These are phyloP conservation scores for Phylloporus scabripes DNA, from an alignment of 768 basidiomycete species.

Conservation along the genomic window DNA sequence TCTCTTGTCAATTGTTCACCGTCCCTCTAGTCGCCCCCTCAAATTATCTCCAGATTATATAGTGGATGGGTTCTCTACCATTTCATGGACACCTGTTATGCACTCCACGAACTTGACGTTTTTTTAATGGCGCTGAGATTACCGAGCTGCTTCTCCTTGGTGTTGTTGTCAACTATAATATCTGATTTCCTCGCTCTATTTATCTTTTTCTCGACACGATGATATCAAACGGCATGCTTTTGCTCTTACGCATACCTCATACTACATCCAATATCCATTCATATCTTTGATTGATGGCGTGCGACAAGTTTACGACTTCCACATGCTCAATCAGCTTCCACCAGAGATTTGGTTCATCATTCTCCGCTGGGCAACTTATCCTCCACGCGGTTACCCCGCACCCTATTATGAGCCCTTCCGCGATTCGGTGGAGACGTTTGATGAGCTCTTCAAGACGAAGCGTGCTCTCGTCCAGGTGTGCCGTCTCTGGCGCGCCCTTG, in stretches of 20 bases:
- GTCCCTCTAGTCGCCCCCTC: conserved; percentile 65
- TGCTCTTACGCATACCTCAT: conserved; percentile 8
- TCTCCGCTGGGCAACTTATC: conserved; percentile 39
- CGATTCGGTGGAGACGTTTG: conserved; percentile 24
- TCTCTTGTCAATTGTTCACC: conserved; percentile 5
- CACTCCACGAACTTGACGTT: conserved; percentile 30
- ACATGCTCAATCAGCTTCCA: conserved; percentile 31
- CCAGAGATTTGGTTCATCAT: conserved; percentile 53
- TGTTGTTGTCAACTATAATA: conserved; percentile 31
- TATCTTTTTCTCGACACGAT: conserved; percentile 25
- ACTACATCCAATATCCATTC: conserved; percentile 3
- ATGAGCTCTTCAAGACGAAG: conserved; percentile 33
- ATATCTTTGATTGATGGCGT: not conserved
- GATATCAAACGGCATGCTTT: conserved; percentile 30
- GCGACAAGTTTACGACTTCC: conserved; percentile 3
- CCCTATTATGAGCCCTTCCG: conserved; percentile 47
- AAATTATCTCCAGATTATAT: conserved; percentile 80
- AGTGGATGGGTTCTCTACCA: conserved; percentile 27
- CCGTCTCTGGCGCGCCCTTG: conserved; percentile 48
- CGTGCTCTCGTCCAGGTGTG: conserved; percentile 49
- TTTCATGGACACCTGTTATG: conserved; percentile 25
- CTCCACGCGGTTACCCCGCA: conserved; percentile 24
- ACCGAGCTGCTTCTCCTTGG: conserved; percentile 11
- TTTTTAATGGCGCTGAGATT: conserved; percentile 25
- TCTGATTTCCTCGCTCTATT: conserved; percentile 23